A percentile compares a stretch with the other conserved stretches of the same genome.
Conservation (phyloP, 2,329 filamentous ascomycete species). For the Monascus ruber region DNA sequence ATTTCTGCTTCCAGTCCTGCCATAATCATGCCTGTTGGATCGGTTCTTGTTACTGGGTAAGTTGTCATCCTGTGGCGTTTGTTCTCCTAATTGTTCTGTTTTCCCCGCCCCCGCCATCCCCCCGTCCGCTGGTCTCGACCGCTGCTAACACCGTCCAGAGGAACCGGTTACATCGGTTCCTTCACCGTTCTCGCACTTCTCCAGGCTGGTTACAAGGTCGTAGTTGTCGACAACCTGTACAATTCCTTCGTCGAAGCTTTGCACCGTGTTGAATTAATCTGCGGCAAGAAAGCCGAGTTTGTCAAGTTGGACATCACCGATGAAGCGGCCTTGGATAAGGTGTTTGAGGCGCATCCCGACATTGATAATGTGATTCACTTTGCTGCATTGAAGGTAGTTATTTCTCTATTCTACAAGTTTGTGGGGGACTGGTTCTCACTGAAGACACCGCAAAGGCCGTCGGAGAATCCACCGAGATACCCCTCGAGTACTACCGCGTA, state of each 20-base stretch:
- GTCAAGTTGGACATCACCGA: constrained; percentile 82
- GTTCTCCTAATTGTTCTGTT: constrained; percentile 11
- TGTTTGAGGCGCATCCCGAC: constrained; percentile 78
- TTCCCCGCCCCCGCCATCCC: constrained; percentile 13
- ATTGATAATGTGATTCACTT: constrained; percentile 99
- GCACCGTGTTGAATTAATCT: constrained; percentile 90
- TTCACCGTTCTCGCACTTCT: constrained; percentile 90
- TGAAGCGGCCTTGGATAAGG: constrained; percentile 67
- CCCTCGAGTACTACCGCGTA: constrained; percentile 94
- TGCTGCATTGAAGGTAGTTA: constrained; percentile 76
- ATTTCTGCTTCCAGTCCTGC: not conserved
- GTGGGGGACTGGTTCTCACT: constrained; percentile 1
- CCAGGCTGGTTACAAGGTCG: constrained; percentile 87
- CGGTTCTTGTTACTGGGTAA: constrained; percentile 87
- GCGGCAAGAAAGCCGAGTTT: constrained; percentile 75
- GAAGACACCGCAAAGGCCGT: constrained; percentile 54
- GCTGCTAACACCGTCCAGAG: constrained; percentile 44
- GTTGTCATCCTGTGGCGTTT: constrained; percentile 16
- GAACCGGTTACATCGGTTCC: constrained; percentile 97
- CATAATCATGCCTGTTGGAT: constrained; percentile 62
- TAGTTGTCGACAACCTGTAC: constrained; percentile 93
- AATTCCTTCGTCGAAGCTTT: constrained; percentile 88
- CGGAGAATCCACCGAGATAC: constrained; percentile 85
- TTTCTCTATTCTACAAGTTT: constrained; percentile 2
- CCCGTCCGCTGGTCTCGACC: not conserved